Conservation (phyloP, 352 stramenopile genomes). For the Globisporangium iwayamae region DNA sequence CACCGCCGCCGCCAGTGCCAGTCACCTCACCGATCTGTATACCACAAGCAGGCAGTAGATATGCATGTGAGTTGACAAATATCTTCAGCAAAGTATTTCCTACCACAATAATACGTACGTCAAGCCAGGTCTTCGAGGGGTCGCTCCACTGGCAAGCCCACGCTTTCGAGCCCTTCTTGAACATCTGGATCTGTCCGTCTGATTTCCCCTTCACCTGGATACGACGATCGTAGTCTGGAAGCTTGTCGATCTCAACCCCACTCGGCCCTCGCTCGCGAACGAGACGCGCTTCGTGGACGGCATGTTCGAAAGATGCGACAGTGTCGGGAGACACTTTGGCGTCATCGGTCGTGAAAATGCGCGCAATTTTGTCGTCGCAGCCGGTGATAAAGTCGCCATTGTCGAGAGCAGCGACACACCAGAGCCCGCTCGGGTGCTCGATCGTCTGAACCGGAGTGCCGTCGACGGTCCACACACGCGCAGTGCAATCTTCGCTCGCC, state of each 20-base stretch:
- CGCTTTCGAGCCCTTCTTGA: constrained; percentile 90
- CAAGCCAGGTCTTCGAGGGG: constrained; percentile 91
- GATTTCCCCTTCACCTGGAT: constrained; percentile 68
- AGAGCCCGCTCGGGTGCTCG: constrained; percentile 81
- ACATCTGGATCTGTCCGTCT: constrained; percentile 95
- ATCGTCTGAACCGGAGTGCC: constrained; percentile 69
- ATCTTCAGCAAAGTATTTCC: neutral
- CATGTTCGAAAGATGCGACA: constrained; percentile 59
- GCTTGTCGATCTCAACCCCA: constrained; percentile 90
- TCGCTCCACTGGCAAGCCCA: constrained; percentile 95
- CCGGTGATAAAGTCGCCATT: constrained; percentile 92
- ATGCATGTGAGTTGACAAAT: neutral
- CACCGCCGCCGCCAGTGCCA: constrained; percentile 70
- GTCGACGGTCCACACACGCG: constrained; percentile 62
- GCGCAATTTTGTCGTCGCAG: constrained; percentile 91
- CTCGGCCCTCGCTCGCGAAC: constrained; percentile 78
- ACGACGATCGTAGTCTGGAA: constrained; percentile 92
- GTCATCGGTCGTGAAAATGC: constrained; percentile 88
- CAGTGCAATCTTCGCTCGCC: constrained; percentile 82
- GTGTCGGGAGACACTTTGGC: constrained; percentile 60
- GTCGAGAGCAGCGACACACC: constrained; percentile 72
- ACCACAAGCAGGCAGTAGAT: neutral
- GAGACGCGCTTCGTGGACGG: constrained; percentile 53
- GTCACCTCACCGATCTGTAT: constrained; percentile 81
- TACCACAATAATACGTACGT: constrained; percentile 63